phyloP scores from a whole-genome alignment of 768 basidiomycete genomes.

The Boletus pseudopeckii region DNA sequence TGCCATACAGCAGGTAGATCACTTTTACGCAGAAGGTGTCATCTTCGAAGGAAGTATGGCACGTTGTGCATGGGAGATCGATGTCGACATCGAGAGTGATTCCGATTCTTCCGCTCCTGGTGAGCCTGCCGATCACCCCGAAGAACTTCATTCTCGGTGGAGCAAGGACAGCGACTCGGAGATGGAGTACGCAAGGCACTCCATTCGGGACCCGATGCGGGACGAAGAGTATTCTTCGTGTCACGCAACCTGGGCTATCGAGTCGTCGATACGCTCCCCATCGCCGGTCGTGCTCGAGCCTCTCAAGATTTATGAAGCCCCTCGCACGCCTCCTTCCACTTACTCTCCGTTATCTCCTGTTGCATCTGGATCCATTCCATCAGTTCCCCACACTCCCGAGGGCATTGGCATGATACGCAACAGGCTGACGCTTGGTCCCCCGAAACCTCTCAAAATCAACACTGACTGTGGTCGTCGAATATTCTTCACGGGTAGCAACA shows the following conservation, averaged over 20 bases:
- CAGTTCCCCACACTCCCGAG: conserved; percentile 59
- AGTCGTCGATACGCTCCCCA: conserved; percentile 48
- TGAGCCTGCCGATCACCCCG: conserved; percentile 36
- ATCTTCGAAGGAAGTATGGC: conserved; percentile 82
- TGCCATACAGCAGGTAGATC: conserved; percentile 52
- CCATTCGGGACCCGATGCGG: conserved; percentile 30
- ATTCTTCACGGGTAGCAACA: conserved; percentile 39
- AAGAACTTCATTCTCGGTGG: conserved; percentile 52
- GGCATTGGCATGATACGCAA: conserved; percentile 41
- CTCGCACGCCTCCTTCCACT: conserved; percentile 50
- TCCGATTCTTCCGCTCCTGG: conserved; percentile 53
- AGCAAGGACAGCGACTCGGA: conserved; percentile 47
- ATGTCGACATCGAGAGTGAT: conserved; percentile 61
- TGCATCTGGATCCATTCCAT: conserved; percentile 37
- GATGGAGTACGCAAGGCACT: conserved; percentile 32
- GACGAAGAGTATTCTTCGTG: conserved; percentile 41
- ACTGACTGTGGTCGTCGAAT: conserved; percentile 41
- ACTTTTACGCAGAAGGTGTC: conserved; percentile 71
- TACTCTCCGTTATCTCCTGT: conserved; percentile 46
- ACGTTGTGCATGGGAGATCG: conserved; percentile 73
- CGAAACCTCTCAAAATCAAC: conserved; percentile 57
- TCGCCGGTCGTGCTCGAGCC: conserved; percentile 37
- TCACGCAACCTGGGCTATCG: conserved; percentile 54
- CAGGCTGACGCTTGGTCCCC: conserved; percentile 32
- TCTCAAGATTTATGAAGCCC: conserved; percentile 43